Percentiles rank a stretch among this genome's conserved stretches.
These are phyloP conservation scores for Deinandra increscens DNA, from an alignment of 129 eudicot species.

Conservation along the genomic window DNA sequence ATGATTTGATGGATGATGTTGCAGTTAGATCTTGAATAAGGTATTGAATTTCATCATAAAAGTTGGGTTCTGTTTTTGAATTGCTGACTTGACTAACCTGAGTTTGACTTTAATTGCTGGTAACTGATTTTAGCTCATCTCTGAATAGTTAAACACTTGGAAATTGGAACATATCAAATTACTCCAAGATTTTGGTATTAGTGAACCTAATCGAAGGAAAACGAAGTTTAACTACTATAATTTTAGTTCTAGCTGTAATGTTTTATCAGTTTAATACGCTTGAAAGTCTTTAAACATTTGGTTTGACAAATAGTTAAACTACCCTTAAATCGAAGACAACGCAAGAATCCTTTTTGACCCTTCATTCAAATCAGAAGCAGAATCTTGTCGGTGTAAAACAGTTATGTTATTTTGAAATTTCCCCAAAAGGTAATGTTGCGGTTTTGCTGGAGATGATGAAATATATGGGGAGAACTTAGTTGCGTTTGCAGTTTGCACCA, in stretches of 20 bases:
- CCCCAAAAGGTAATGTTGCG: neutral
- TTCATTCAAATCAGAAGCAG: neutral
- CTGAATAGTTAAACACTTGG: neutral
- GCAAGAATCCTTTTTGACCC: neutral
- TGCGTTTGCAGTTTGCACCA: conserved; percentile 15
- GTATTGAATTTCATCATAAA: neutral
- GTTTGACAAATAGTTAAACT: neutral
- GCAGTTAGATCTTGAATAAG: conserved; percentile 28
- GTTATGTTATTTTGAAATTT: neutral
- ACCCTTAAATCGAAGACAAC: conserved; percentile 2
- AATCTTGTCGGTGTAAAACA: conserved; percentile 9
- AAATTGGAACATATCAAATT: neutral
- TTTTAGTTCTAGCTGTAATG: neutral
- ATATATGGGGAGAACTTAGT: conserved; percentile 1
- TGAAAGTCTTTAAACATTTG: neutral
- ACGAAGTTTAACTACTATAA: neutral
- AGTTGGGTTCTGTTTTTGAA: conserved; percentile 13
- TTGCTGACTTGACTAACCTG: conserved; percentile 19
- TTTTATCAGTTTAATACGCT: too few species aligned
- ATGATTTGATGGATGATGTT: conserved; percentile 14
- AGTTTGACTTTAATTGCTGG: conserved; percentile 8
- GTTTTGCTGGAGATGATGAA: neutral
- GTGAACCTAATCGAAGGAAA: neutral
- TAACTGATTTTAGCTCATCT: neutral
- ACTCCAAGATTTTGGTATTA: neutral